Evolutionary conservation across 2,329 filamentous ascomycete genomes (phyloP).

Genomic region (Simplicillium sp.): DNA sequence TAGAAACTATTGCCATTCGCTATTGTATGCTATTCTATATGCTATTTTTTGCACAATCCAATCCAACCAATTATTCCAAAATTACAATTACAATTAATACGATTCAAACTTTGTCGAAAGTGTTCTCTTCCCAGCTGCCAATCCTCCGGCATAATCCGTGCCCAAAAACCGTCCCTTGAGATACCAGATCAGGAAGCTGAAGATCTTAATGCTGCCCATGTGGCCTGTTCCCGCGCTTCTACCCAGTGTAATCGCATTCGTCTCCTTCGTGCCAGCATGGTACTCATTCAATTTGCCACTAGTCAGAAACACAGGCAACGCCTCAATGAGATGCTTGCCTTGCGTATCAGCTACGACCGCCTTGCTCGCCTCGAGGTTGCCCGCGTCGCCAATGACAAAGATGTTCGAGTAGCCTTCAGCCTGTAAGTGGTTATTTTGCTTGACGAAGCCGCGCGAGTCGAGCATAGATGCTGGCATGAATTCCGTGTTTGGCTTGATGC

Average conservation of each 20-base stretch:
- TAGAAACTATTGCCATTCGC: no score
- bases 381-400: constrained; percentile 34
- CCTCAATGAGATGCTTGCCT: constrained; percentile 21
- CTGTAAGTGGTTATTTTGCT: constrained; percentile 26
- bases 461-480: constrained; percentile 29
- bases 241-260: constrained; percentile 29
- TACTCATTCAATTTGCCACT: constrained; percentile 20
- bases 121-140: constrained; percentile 24
- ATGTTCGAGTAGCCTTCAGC: constrained; percentile 26
- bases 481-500: constrained; percentile 32
- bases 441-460: constrained; percentile 21
- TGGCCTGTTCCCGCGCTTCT: constrained; percentile 28
- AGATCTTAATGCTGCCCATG: constrained; percentile 25
- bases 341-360: constrained; percentile 21
- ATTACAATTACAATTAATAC: no score
- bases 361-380: constrained; percentile 27
- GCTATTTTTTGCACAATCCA: no score
- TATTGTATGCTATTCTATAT: no score
- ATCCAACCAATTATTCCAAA: no score
- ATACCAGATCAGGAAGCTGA: constrained; percentile 26
- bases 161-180: constrained; percentile 28
- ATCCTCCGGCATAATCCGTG: constrained; percentile 17
- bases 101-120: constrained; percentile 18
- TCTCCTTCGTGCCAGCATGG: constrained; percentile 15
- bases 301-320: constrained; percentile 22